These are phyloP conservation scores for Plectranthus barbatus DNA, from an alignment of 257 asterid genomes.

Conservation along the genomic window DNA sequence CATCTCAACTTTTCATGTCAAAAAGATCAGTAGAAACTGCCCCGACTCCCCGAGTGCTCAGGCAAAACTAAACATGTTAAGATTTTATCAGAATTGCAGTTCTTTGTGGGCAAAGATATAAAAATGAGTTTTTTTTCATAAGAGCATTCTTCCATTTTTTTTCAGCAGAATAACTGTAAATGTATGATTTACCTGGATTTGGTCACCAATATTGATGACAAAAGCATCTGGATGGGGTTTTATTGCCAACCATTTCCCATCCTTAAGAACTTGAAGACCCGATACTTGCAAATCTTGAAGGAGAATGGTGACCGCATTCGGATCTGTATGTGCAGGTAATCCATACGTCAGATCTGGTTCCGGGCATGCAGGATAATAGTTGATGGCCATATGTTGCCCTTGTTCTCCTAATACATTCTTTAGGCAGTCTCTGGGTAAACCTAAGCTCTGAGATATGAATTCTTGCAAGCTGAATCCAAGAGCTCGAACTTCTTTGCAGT, in stretches of 20 bases:
- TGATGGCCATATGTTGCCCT: conserved; percentile 92
- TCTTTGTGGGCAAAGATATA: neutral
- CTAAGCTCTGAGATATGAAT: conserved; percentile 42
- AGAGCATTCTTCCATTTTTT: neutral
- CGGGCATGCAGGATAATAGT: conserved; percentile 86
- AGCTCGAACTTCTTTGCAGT: conserved; percentile 39
- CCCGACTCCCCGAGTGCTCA: neutral
- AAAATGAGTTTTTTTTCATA: neutral
- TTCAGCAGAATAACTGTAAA: neutral
- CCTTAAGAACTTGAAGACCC: conserved; percentile 77
- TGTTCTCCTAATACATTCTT: conserved; percentile 59
- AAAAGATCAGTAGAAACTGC: neutral
- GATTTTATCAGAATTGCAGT: neutral
- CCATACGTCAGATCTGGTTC: conserved; percentile 81
- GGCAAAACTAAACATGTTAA: neutral
- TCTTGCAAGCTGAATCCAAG: conserved; percentile 45
- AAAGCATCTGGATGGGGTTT: conserved; percentile 71
- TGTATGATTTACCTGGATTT: conserved; percentile 49
- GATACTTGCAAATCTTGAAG: conserved; percentile 70
- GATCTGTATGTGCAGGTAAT: conserved; percentile 84
- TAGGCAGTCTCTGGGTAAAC: conserved; percentile 25
- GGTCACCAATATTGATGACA: conserved; percentile 81
- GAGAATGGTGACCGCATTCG: conserved; percentile 77
- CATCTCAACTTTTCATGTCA: neutral
- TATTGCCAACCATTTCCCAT: conserved; percentile 72